A percentile compares a stretch with the other conserved stretches of the same genome.
These are phyloP conservation scores for Microcyclosporella mali DNA, from an alignment of 2,329 filamentous ascomycete genomes.

Conservation along the genomic window DNA sequence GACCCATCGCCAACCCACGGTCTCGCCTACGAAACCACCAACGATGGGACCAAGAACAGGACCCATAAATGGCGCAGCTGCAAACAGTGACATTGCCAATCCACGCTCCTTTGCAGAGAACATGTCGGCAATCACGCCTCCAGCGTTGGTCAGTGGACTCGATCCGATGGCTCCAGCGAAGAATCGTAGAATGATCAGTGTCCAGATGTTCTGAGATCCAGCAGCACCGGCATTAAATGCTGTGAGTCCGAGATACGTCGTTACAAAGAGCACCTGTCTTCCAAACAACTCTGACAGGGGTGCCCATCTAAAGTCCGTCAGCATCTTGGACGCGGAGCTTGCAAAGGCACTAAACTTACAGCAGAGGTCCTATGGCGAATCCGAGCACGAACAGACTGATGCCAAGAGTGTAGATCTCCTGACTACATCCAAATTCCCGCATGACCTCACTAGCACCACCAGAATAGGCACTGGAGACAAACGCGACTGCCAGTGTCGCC, in stretches of 20 bases:
- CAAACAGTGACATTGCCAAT: slow-evolving; percentile 57
- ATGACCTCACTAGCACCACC: slow-evolving; percentile 53
- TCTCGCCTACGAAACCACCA: slow-evolving; percentile 59
- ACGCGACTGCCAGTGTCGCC: slow-evolving; percentile 62
- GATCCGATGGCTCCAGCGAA: slow-evolving; percentile 42
- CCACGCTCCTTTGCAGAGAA: slow-evolving; percentile 38
- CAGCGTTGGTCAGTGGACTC: slow-evolving; percentile 41
- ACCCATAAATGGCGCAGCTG: slow-evolving; percentile 63
- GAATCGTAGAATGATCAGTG: slow-evolving; percentile 42
- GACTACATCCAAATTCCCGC: slow-evolving; percentile 46
- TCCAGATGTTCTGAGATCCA: slow-evolving; percentile 40
- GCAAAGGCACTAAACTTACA: slow-evolving; percentile 4
- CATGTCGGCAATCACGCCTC: slow-evolving; percentile 44
- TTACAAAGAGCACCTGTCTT: slow-evolving; percentile 34
- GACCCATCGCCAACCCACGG: slow-evolving; percentile 63
- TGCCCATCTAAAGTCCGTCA: slow-evolving; percentile 56
- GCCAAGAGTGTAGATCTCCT: slow-evolving; percentile 54
- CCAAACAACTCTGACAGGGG: slow-evolving; percentile 56
- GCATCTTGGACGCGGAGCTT: slow-evolving; percentile 20
- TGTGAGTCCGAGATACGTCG: slow-evolving; percentile 34
- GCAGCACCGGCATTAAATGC: slow-evolving; percentile 39
- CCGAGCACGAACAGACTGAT: slow-evolving; percentile 60
- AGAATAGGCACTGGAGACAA: slow-evolving; percentile 63
- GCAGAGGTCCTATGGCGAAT: slow-evolving; percentile 49
- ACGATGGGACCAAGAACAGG: slow-evolving; percentile 56